phyloP scores from a whole-genome alignment of 2,329 filamentous ascomycete species.

The Sclerotinia sclerotiorum region DNA sequence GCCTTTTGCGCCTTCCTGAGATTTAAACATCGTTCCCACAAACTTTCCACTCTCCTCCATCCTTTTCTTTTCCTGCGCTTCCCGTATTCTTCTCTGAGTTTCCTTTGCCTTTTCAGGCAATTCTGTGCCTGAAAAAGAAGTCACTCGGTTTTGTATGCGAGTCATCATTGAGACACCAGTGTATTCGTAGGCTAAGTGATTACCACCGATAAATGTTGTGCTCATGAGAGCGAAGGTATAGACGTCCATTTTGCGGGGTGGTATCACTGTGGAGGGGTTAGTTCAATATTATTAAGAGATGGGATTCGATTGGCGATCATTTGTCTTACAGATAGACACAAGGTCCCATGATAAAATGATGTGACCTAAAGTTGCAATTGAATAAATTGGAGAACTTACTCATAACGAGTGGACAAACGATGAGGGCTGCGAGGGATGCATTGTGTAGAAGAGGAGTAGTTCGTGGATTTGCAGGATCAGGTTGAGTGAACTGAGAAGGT shows the following conservation, averaged over 20 bases:
- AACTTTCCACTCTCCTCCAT: conserved; percentile 21
- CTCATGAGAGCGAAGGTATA: conserved; percentile 56
- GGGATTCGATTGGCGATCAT: not conserved
- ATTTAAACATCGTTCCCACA: not conserved
- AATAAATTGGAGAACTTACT: not conserved
- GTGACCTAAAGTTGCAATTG: not conserved
- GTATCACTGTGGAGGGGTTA: conserved; percentile 43
- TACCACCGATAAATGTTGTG: conserved; percentile 39
- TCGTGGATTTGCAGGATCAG: conserved; percentile 11
- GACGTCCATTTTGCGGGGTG: conserved; percentile 61
- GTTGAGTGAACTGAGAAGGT: conserved; percentile 10
- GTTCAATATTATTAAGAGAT: not conserved
- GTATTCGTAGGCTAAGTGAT: conserved; percentile 38
- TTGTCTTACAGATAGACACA: not conserved
- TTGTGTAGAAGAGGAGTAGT: conserved; percentile 30
- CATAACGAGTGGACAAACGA: conserved; percentile 55
- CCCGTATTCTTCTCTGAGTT: conserved; percentile 31
- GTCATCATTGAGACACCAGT: conserved; percentile 36
- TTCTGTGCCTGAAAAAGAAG: not conserved
- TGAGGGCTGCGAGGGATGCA: conserved; percentile 47
- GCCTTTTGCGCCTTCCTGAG: conserved; percentile 9
- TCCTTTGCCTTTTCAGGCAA: conserved; percentile 34
- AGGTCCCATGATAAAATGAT: not conserved
- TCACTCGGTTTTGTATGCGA: conserved; percentile 23
- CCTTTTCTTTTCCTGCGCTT: conserved; percentile 29